Conservation (phyloP, 2,329 filamentous ascomycete genomes). For the Bipolaris zeicola region DNA sequence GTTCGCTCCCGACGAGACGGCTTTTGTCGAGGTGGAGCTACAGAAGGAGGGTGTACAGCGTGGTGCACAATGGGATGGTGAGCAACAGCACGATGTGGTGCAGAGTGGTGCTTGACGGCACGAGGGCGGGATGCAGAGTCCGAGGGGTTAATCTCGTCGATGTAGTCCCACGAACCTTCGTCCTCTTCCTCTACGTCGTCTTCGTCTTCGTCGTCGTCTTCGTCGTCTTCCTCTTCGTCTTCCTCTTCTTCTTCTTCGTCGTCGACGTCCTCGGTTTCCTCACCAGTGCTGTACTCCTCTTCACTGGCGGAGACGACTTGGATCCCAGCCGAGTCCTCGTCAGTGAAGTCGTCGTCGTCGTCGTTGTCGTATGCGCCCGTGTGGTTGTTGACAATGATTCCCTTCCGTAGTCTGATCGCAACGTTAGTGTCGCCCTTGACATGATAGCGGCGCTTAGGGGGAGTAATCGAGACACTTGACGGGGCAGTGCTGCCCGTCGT, state of each 20-base stretch:
- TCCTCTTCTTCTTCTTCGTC: constrained; percentile 35
- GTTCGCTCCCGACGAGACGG: constrained; percentile 45
- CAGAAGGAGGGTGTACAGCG: constrained; percentile 36
- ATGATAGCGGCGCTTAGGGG: constrained; percentile 26
- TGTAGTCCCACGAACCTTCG: constrained; percentile 39
- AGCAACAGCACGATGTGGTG: constrained; percentile 28
- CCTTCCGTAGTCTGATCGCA: constrained; percentile 44
- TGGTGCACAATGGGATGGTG: constrained; percentile 35
- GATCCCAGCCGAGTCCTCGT: constrained; percentile 43
- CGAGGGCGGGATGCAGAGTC: constrained; percentile 56
- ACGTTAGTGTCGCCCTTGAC: constrained; percentile 47
- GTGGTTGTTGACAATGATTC: constrained; percentile 48
- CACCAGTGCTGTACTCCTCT: constrained; percentile 35
- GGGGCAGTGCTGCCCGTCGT: constrained; percentile 31
- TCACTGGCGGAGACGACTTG: constrained; percentile 41
- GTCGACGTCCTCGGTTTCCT: constrained; percentile 35
- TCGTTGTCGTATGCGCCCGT: constrained; percentile 39
- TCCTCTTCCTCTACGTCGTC: constrained; percentile 28
- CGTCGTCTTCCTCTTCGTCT: constrained; percentile 29
- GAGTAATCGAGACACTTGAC: constrained; percentile 40
- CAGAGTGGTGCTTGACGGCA: constrained; percentile 27
- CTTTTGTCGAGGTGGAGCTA: constrained; percentile 46
- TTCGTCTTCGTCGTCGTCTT: constrained; percentile 39
- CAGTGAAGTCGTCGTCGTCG: constrained; percentile 34
- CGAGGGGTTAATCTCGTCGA: constrained; percentile 55